phyloP scores from a whole-genome alignment of 805 yeast species.

The Ogataea methanolica region DNA sequence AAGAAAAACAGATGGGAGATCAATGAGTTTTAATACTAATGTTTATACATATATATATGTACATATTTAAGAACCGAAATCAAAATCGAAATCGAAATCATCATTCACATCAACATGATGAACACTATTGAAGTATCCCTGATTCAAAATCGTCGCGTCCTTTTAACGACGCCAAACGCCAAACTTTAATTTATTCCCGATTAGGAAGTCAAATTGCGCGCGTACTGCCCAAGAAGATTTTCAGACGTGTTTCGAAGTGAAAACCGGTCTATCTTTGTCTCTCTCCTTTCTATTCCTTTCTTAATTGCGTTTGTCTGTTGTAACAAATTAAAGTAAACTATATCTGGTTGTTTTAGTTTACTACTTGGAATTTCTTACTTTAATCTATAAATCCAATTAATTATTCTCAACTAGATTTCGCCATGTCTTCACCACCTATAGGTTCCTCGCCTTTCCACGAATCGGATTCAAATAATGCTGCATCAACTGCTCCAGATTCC shows the following conservation, averaged over 20 bases:
- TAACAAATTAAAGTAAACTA: background rate
- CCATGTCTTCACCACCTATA: conserved; percentile 27
- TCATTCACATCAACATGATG: background rate
- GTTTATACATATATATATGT: background rate
- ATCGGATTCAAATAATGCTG: conserved; percentile 13
- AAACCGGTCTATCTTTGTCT: background rate
- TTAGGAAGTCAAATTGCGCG: conserved; percentile 7
- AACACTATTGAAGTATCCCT: background rate
- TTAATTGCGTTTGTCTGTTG: too few relatives aligned
- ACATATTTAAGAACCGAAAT: background rate
- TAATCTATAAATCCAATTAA: background rate
- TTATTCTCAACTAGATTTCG: too few relatives aligned
- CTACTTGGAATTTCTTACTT: background rate
- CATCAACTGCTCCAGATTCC: conserved; percentile 35
- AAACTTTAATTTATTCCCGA: conserved; percentile 5
- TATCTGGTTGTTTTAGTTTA: background rate
- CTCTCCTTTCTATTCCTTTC: background rate
- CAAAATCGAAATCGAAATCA: background rate
- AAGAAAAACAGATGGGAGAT: conserved; percentile 30
- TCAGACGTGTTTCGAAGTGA: conserved; percentile 2
- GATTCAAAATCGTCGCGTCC: background rate
- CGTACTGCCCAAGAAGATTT: background rate
- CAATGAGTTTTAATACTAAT: conserved; percentile 9
- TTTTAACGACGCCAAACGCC: background rate
- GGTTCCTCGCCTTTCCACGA: conserved; percentile 25